phyloP scores from a whole-genome alignment of 345 rosid genomes.

The Populus ilicifolia region DNA sequence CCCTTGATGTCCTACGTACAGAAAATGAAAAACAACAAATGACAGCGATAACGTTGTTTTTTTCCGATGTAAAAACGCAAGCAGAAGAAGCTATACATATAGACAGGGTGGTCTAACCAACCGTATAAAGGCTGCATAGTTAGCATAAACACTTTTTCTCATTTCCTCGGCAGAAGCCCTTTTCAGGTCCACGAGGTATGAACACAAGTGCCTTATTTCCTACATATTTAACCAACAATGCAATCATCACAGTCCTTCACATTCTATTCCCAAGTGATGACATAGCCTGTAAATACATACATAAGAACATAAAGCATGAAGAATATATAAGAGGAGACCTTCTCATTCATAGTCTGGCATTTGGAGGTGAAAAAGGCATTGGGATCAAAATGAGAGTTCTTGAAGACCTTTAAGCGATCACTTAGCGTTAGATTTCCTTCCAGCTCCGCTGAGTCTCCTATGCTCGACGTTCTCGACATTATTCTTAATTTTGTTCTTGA shows the following conservation, averaged over 20 bases:
- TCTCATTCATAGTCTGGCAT: slow-evolving; percentile 75
- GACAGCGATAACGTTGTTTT: not conserved
- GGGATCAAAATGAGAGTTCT: slow-evolving; percentile 63
- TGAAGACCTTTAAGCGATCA: slow-evolving; percentile 78
- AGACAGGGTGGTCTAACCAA: not conserved
- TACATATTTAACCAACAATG: slow-evolving; percentile 16
- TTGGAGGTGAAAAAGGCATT: slow-evolving; percentile 60
- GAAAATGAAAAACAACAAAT: slow-evolving; percentile 1
- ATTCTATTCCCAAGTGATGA: too few relatives aligned
- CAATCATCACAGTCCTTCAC: not conserved
- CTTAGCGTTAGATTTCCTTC: slow-evolving; percentile 60
- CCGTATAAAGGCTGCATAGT: slow-evolving; percentile 86
- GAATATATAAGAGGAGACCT: slow-evolving; percentile 36
- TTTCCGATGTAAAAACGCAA: not conserved
- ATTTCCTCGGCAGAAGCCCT: slow-evolving; percentile 97
- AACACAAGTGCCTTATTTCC: slow-evolving; percentile 67
- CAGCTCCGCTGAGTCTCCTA: slow-evolving; percentile 60
- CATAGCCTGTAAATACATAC: too few relatives aligned
- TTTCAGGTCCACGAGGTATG: slow-evolving; percentile 65
- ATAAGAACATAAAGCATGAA: not conserved
- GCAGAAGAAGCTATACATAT: not conserved
- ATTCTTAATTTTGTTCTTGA: not conserved
- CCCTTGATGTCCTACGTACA: slow-evolving; percentile 64
- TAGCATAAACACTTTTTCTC: slow-evolving; percentile 92
- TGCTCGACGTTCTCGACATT: slow-evolving; percentile 43